Percentiles rank a stretch among this genome's conserved stretches.
These are phyloP conservation scores for Colletotrichum scovillei DNA, from an alignment of 2,329 filamentous ascomycete genomes.

Conservation along the genomic window DNA sequence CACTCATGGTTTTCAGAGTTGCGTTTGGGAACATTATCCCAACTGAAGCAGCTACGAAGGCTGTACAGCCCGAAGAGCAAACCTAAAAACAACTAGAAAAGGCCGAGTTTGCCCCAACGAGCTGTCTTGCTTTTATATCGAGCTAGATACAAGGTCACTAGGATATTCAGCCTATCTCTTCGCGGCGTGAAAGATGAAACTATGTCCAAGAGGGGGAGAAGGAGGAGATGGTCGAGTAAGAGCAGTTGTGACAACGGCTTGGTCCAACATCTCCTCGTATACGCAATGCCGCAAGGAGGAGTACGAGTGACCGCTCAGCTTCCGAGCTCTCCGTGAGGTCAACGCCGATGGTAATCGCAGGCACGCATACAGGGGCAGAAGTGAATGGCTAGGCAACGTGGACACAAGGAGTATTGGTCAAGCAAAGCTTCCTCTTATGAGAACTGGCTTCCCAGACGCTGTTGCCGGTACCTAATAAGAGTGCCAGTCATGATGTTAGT, in stretches of 20 bases:
- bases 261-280: neutral
- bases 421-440: too few relatives aligned
- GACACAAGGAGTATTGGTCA: too few relatives aligned
- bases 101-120: neutral
- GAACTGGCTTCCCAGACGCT: too few relatives aligned
- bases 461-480: too few relatives aligned
- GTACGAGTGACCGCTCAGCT: too few relatives aligned
- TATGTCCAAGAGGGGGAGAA: neutral
- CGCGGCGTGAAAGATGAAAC: neutral
- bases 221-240: neutral
- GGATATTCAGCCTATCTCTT: neutral
- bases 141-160: neutral
- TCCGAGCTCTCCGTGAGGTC: too few relatives aligned
- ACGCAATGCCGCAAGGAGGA: neutral
- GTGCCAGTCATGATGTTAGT: too few relatives aligned
- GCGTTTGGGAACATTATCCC: neutral
- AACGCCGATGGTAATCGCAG: too few relatives aligned
- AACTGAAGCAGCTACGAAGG: neutral
- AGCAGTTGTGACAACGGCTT: neutral
- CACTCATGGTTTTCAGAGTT: neutral
- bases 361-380: too few relatives aligned
- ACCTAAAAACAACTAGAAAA: neutral
- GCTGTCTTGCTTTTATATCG: neutral
- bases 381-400: too few relatives aligned
- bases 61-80: neutral